These are phyloP conservation scores for Aspergillus aculeatus DNA, from an alignment of 2,329 filamentous ascomycete genomes.

Conservation along the genomic window DNA sequence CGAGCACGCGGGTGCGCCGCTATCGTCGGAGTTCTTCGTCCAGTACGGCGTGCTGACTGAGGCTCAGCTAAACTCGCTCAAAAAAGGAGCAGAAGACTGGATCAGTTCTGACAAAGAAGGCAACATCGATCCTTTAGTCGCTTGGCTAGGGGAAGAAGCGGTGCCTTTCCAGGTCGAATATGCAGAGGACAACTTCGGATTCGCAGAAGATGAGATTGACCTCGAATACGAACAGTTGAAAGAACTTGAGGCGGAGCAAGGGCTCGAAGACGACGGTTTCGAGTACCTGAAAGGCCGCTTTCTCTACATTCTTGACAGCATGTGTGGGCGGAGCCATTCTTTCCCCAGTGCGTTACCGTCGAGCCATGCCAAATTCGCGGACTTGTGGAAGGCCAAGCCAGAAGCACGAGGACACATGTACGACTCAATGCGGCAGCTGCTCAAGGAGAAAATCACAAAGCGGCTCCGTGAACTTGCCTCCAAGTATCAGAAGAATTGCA, in stretches of 20 bases:
- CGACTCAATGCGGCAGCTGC: slow-evolving; percentile 57
- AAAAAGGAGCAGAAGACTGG: slow-evolving; percentile 48
- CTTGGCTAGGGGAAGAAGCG: slow-evolving; percentile 59
- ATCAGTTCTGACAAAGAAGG: slow-evolving; percentile 35
- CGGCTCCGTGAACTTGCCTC: slow-evolving; percentile 53
- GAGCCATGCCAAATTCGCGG: slow-evolving; percentile 37
- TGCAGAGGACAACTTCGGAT: slow-evolving; percentile 50
- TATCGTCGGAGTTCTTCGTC: slow-evolving; percentile 57
- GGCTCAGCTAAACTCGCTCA: slow-evolving; percentile 63
- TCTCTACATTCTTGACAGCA: slow-evolving; percentile 45
- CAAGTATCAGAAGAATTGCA: slow-evolving; percentile 52
- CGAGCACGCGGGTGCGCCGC: slow-evolving; percentile 40
- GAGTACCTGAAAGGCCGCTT: slow-evolving; percentile 52
- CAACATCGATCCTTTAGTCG: slow-evolving; percentile 43
- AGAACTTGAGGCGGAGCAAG: slow-evolving; percentile 60
- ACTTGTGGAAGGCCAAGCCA: slow-evolving; percentile 62
- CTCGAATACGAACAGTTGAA: slow-evolving; percentile 60
- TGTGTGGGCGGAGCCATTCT: slow-evolving; percentile 24
- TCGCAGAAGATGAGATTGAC: slow-evolving; percentile 60
- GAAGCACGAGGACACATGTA: slow-evolving; percentile 65
- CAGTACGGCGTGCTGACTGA: slow-evolving; percentile 59
- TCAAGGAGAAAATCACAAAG: slow-evolving; percentile 50
- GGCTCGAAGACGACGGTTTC: slow-evolving; percentile 53
- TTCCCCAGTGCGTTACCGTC: slow-evolving; percentile 37
- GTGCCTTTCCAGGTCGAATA: slow-evolving; percentile 47